Conservation (phyloP, 2,329 filamentous ascomycete genomes). For the Mariannaea elegans region DNA sequence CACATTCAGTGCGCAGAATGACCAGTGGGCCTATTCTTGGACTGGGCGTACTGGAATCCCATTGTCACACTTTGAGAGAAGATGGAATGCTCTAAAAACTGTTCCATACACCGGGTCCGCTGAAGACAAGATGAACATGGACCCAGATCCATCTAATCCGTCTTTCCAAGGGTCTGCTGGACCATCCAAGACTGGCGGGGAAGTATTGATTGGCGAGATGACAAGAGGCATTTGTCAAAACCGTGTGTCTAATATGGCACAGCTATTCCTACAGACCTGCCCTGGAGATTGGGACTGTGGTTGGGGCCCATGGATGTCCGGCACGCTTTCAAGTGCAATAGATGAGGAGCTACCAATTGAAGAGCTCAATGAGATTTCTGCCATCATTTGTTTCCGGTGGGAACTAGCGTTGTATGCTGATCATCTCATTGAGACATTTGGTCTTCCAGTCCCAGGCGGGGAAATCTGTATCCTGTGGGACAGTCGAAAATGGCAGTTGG, state of each 20-base stretch:
- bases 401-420: not conserved
- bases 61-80: not conserved
- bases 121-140: not conserved
- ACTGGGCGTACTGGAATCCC: constrained; percentile 6
- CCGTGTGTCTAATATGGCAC: not conserved
- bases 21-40: not conserved
- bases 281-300: not conserved
- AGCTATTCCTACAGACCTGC: constrained; percentile 4
- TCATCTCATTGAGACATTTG: not conserved
- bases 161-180: not conserved
- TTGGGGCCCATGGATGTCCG: not conserved
- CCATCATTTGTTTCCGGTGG: not conserved
- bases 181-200: not conserved
- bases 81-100: not conserved
- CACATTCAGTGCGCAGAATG: constrained; percentile 7
- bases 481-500: not conserved
- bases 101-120: not conserved
- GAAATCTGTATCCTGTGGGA: constrained; percentile 2
- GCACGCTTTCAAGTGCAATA: not conserved
- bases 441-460: not conserved
- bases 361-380: not conserved
- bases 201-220: constrained; percentile 11
- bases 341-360: not conserved
- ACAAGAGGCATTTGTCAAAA: not conserved
- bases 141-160: not conserved